Evolutionary conservation across 176 grass and related monocot species (phyloP), one percentile per base, ranked within the genome.

Genomic region (Hyparrhenia diplandra): DNA sequence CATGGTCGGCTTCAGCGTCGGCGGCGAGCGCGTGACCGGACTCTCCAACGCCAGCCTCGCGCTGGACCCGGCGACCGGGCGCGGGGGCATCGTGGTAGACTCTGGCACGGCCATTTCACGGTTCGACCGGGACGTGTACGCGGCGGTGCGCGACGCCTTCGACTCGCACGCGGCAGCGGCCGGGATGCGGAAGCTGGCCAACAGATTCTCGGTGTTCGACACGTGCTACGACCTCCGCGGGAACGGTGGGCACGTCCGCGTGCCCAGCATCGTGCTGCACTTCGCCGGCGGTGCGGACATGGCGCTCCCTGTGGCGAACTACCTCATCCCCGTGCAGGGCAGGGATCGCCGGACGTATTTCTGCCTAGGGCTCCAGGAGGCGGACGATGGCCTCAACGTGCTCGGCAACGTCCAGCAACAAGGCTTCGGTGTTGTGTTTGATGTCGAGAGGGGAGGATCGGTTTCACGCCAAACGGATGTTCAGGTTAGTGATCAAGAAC

Each of bases 341-440:
- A 57, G 41, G n/a, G 74, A 75, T 9, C 55, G 69, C 52, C 55
- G 80, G 28, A 71, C 25, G 24, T 82, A 67, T 63, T 64, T 81
- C 67, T 94, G 91, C 85, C 78, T 97, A 9, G 94, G 85, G 6
- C 69, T 97, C 5, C 51, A 84, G 12, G 76, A 79, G 58, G 80
- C 85, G 4, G 89, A 88, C 28, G 78, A 75, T 29, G 91, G 67
- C 60, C 84, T 87, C 64, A 89, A 54, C 76, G 85, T 92, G 47
- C 88, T 97, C 18, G 94, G 94, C 27, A 97, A 94, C 71, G 90
- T 97, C 30, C 91, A 92, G 78, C 91, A 94, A 82, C 89, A 94
- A 67, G 85, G 89, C 3, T 92, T 94, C 67, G 69, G 85, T 14
- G 72, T 97, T 61, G 72, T 92, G 79, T 94, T 97, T n/a, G 94